Evolutionary conservation across 75 land plant species (phyloP), one percentile per base, ranked within the genome.

Genomic region (Selaginella tamariscina): DNA sequence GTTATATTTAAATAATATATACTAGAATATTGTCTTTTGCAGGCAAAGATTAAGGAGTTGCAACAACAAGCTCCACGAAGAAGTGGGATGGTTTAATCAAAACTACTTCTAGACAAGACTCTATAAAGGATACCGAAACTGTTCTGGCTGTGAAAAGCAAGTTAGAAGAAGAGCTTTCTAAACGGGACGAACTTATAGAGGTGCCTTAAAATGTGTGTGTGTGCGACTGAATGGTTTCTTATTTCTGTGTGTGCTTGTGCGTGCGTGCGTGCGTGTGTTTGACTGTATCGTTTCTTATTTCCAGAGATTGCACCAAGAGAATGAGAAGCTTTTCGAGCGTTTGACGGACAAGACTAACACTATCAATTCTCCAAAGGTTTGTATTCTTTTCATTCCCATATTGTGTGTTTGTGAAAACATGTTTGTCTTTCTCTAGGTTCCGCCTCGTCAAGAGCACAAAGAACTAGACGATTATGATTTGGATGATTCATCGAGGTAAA

Each of bases 141-240:
- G 78, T 86, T 31, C 70, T 79, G 20, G 56, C 70, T 11, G 81
- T 83, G 15, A 83, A 77, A 18, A 87, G 78, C 62, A 94, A 84
- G 64, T 88, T 94, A 59, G 98, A 94, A 73, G 96, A 89, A 73
- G 96, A 94, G 71, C 89, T 92, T 13, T 65, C 74, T 56, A 92
- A 92, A 72, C 82, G 96, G 26, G 98, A 89, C 79, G 86, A 86
- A 62, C 86, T 94, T 1, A 94, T 94, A 77, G 98, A 94, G 88
- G 98, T 93, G 32, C n/a, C n/a, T n/a, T n/a, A n/a, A n/a, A n/a
- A n/a, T n/a, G n/a, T n/a, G n/a, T n/a, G 49, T 5, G 49, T 39
- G 15, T 39, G 5, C 15, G 11, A 5, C 49, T 39, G 5, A 15
- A 5, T 39, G 5, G 5, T 39, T 39, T 39, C 49, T 39, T 5